phyloP scores from a whole-genome alignment of 331 rosid species.

The Arachis monticola region DNA sequence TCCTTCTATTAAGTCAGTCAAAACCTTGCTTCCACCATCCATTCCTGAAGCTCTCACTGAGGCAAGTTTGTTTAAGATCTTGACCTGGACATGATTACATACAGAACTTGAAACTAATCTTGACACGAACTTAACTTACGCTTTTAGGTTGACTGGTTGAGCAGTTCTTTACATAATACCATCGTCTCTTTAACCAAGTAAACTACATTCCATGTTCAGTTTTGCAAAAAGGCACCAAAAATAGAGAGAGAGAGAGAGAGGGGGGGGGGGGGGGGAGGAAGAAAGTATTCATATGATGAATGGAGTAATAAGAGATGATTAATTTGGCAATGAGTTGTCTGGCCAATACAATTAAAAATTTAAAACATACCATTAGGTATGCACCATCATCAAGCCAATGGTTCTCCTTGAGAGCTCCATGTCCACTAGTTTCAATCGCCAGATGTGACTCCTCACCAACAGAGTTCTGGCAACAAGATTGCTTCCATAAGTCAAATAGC shows the following conservation, averaged over 20 bases:
- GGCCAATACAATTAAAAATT: conserved; percentile 2
- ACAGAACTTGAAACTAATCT: background rate
- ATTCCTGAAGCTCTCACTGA: conserved; percentile 79
- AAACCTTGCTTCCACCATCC: conserved; percentile 79
- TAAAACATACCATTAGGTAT: conserved; percentile 77
- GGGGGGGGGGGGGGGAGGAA: background rate
- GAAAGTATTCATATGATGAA: conserved; percentile 15
- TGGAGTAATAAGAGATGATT: conserved; percentile 29
- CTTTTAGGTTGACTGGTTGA: background rate
- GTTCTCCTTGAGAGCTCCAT: conserved; percentile 98
- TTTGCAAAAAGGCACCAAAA: background rate
- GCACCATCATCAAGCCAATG: conserved; percentile 99
- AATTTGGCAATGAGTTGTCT: conserved; percentile 21
- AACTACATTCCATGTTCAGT: background rate
- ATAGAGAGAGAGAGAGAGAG: background rate
- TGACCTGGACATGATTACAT: conserved; percentile 60
- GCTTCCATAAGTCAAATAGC: conserved; percentile 37
- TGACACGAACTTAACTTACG: conserved; percentile 8
- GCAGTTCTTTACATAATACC: background rate
- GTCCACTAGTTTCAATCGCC: conserved; percentile 99
- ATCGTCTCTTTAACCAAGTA: no score
- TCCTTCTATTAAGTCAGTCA: conserved; percentile 78
- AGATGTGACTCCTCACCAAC: conserved; percentile 88
- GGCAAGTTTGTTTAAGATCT: conserved; percentile 90
- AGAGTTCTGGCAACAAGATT: conserved; percentile 67